Percentiles rank a stretch among this genome's conserved stretches.
phyloP scores from a whole-genome alignment of 2,329 filamentous ascomycete genomes.

The Boeremia exigua region DNA sequence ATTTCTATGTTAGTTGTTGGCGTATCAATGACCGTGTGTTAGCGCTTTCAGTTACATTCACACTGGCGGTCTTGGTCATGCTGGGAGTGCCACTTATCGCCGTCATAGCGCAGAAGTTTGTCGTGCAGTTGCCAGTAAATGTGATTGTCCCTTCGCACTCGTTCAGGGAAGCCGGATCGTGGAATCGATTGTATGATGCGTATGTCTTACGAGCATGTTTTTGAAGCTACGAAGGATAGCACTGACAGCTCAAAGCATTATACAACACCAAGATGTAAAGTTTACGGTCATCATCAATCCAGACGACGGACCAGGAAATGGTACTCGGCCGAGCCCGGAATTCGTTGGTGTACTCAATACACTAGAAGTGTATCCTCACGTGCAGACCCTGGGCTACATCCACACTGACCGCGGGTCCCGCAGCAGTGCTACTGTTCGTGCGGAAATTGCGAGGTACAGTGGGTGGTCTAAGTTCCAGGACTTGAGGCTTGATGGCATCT shows the following conservation, averaged over 20 bases:
- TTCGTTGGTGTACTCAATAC: conserved; percentile 52
- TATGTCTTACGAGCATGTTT: conserved; percentile 11
- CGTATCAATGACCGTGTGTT: conserved; percentile 23
- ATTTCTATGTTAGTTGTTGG: conserved; percentile 4
- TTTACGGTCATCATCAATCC: conserved; percentile 61
- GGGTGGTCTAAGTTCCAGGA: conserved; percentile 51
- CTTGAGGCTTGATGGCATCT: conserved; percentile 53
- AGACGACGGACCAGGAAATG: conserved; percentile 52
- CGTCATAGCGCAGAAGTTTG: conserved; percentile 29
- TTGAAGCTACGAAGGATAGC: not conserved
- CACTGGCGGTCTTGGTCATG: conserved; percentile 23
- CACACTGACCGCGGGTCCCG: conserved; percentile 52
- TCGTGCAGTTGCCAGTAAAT: conserved; percentile 31
- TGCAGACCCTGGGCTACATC: conserved; percentile 58
- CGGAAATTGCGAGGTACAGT: conserved; percentile 56
- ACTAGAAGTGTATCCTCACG: conserved; percentile 53
- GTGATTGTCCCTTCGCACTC: conserved; percentile 58
- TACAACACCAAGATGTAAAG: conserved; percentile 46
- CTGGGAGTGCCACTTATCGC: conserved; percentile 30
- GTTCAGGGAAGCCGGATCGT: conserved; percentile 53
- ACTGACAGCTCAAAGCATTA: conserved; percentile 16
- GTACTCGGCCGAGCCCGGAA: conserved; percentile 49
- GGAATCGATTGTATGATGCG: conserved; percentile 32
- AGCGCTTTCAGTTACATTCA: conserved; percentile 29
- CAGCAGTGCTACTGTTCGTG: conserved; percentile 22